Evolutionary conservation across 805 yeast genomes (phyloP).

Genomic region (Blastobotrys chiropterorum): DNA sequence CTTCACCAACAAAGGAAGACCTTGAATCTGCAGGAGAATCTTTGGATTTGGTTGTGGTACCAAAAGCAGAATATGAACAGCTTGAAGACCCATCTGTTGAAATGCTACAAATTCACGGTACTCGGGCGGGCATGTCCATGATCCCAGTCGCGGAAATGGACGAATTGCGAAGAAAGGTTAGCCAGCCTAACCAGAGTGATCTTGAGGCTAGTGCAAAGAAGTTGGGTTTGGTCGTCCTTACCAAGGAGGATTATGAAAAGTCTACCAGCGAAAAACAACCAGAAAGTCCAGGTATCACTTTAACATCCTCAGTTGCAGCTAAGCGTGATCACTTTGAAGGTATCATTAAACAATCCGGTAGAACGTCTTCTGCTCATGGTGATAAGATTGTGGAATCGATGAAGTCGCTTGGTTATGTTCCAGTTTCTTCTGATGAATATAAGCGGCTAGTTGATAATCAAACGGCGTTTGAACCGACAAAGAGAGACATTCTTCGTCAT

Average conservation of each 20-base stretch:
- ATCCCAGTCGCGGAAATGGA: conserved; percentile 17
- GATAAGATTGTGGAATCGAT: conserved; percentile 28
- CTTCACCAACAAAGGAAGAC: conserved; percentile 15
- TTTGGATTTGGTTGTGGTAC: conserved; percentile 15
- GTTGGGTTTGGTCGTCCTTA: conserved; percentile 25
- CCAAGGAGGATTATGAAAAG: conserved; percentile 12
- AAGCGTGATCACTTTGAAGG: conserved; percentile 29
- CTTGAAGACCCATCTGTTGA: conserved; percentile 20
- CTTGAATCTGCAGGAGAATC: conserved; percentile 13
- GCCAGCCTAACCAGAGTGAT: conserved; percentile 23
- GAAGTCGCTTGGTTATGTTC: conserved; percentile 29
- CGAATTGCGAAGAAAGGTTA: conserved; percentile 22
- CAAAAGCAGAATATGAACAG: conserved; percentile 19
- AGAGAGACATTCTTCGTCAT: conserved; percentile 28
- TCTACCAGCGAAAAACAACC: not conserved
- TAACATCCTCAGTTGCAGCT: conserved; percentile 22
- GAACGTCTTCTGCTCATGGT: conserved; percentile 15
- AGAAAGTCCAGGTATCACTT: not conserved
- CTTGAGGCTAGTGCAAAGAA: conserved; percentile 23
- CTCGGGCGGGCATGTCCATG: conserved; percentile 15
- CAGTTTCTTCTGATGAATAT: conserved; percentile 33
- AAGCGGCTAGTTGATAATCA: conserved; percentile 27
- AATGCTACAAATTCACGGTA: conserved; percentile 12
- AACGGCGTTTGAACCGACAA: conserved; percentile 29
- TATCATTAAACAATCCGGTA: conserved; percentile 20